phyloP scores from a whole-genome alignment of 495 filamentous ascomycete species.

The Gamarada debralockiae region DNA sequence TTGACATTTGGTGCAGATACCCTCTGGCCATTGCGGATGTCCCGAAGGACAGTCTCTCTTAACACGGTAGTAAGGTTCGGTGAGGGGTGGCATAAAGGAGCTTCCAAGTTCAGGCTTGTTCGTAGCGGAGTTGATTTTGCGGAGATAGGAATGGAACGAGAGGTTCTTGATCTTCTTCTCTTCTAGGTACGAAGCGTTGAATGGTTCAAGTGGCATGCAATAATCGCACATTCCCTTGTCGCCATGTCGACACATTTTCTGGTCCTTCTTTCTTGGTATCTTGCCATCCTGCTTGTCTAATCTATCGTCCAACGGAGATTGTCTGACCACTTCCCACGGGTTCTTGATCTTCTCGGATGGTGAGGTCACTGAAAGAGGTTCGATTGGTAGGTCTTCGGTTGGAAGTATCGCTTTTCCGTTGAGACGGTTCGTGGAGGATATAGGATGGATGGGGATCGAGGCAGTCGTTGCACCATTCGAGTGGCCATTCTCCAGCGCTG shows the following conservation, averaged over 20 bases:
- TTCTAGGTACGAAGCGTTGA: constrained; percentile 76
- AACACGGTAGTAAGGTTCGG: constrained; percentile 90
- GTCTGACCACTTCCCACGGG: constrained; percentile 88
- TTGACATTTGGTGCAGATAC: constrained; percentile 99
- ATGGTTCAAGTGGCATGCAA: constrained; percentile 97
- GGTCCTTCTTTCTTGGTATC: constrained; percentile 71
- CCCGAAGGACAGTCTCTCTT: constrained; percentile 86
- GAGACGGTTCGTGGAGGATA: constrained; percentile 54
- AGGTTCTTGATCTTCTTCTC: constrained; percentile 99
- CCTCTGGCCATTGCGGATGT: constrained; percentile 89
- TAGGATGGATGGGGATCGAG: constrained; percentile 25
- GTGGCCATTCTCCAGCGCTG: constrained; percentile 46
- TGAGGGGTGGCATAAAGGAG: constrained; percentile 94
- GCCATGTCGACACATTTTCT: constrained; percentile 92
- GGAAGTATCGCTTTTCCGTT: constrained; percentile 76
- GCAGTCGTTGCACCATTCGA: constrained; percentile 16
- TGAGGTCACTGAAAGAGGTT: constrained; percentile 51
- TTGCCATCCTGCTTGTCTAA: constrained; percentile 92
- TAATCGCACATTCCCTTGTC: constrained; percentile 99
- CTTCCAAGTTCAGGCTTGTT: constrained; percentile 89
- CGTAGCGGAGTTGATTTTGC: constrained; percentile 91
- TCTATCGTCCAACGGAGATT: constrained; percentile 79
- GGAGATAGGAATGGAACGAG: constrained; percentile 90
- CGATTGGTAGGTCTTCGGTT: constrained; percentile 61
- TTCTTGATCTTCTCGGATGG: constrained; percentile 69